Base-by-base conservation (phyloP, 306 rosid genomes). In the Prinsepia uniflora region DNA sequence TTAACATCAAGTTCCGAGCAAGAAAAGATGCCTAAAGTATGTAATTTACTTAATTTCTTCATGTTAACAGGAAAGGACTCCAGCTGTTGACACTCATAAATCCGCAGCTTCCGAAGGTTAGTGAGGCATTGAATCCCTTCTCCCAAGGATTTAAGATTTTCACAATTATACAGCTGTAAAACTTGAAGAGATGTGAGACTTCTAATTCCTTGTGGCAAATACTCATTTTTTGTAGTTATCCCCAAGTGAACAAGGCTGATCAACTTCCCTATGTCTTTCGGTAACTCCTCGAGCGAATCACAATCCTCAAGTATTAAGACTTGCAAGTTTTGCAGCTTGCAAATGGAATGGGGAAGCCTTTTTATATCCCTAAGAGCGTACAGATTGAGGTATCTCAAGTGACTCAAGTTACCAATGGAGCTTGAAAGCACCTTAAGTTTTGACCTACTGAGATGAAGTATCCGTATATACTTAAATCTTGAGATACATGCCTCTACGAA, bases 261-360 rank as follows among this genome's bases (percentile, higher is more conserved):
- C 57, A 81, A 12, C 36, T 81, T 72, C 18, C 66, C 48, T 30
- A 18, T 8, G 17, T 67, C 73, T 44, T 15, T 72, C 1, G 84
- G 84, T 41, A 81, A 53, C 75, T 18, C 63, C 34, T 34, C 47
- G 40, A 80, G 68, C 18, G 15, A 1, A 5, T 1, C 7, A 39
- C 81, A 71, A 0, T 17, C 22, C 0, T 0, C 13, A 10, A 58
- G 17, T 11, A 4, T 41, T 60, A 78, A 17, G 7, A 63, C 40
- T 10, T 65, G 70, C 69, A 78, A 24, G 22, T 43, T 65, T 1
- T 18, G 36, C 47, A 78, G 57, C 41, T 57, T 50, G 70, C 73
- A 65, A 24, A 78, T 58, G 24, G 73, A 66, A 57, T 40, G 2
- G 3, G 50, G 17, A 47, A 47, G 66, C 68, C 6, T 75, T 69